Conservation (phyloP, 768 basidiomycete genomes). For the Pisolithus marmoratus region DNA sequence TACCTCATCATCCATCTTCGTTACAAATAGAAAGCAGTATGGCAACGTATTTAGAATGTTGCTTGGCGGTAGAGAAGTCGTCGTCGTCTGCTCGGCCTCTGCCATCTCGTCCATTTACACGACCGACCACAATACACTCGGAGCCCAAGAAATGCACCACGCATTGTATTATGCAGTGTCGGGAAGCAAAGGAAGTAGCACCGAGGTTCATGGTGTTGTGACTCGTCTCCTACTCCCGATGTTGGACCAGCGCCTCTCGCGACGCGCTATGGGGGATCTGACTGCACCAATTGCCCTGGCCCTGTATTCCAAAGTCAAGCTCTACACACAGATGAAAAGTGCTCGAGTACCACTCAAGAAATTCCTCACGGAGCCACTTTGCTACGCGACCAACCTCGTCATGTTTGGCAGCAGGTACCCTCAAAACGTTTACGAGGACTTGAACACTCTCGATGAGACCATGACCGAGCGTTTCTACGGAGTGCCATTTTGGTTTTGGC, state of each 20-base stretch:
- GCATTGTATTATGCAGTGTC: slow-evolving; percentile 10
- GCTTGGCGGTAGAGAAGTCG: slow-evolving; percentile 11
- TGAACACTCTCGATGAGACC: slow-evolving; percentile 14
- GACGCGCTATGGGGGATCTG: slow-evolving; percentile 8
- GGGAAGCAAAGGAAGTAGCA: not conserved
- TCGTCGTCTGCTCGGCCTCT: slow-evolving; percentile 12
- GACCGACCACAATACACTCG: not conserved
- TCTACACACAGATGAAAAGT: not conserved
- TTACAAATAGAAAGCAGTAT: slow-evolving; percentile 5
- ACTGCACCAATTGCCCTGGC: slow-evolving; percentile 7
- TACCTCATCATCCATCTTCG: not conserved
- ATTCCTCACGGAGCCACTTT: slow-evolving; percentile 10
- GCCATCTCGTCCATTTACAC: slow-evolving; percentile 12
- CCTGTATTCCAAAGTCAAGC: slow-evolving; percentile 7
- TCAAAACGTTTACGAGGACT: slow-evolving; percentile 14
- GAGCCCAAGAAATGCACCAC: slow-evolving; percentile 7
- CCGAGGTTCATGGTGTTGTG: slow-evolving; percentile 7
- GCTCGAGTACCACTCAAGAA: slow-evolving; percentile 8
- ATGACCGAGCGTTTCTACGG: slow-evolving; percentile 15
- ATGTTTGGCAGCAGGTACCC: slow-evolving; percentile 18
- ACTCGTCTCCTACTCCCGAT: slow-evolving; percentile 11
- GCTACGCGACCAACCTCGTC: slow-evolving; percentile 10
- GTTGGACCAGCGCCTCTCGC: slow-evolving; percentile 15
- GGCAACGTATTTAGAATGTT: slow-evolving; percentile 12
- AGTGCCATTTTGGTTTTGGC: slow-evolving; percentile 9